Conservation (phyloP, 352 stramenopile genomes). For the Phytophthora europaea region DNA sequence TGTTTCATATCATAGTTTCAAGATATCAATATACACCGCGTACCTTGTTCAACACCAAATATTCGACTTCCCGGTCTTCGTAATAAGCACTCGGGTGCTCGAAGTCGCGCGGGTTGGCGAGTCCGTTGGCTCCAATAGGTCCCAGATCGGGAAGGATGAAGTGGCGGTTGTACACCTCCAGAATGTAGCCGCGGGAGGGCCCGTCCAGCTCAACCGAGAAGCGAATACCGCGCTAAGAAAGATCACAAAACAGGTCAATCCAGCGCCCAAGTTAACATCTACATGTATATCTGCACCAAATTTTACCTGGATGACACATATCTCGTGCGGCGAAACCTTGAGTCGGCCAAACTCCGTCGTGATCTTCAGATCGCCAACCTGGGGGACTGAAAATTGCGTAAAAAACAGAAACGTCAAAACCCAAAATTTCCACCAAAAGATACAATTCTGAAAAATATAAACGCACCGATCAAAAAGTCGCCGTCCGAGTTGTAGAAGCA, state of each 20-base stretch:
- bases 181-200: slow-evolving; percentile 93
- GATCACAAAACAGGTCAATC: neutral
- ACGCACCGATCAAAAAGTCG: slow-evolving; percentile 94
- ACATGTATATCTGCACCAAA: neutral
- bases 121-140: slow-evolving; percentile 96
- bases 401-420: neutral
- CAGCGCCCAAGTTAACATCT: neutral
- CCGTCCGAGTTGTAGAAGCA: slow-evolving; percentile 97
- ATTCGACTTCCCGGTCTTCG: slow-evolving; percentile 88
- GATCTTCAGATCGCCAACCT: slow-evolving; percentile 92
- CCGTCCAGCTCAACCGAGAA: slow-evolving; percentile 93
- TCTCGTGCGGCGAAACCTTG: slow-evolving; percentile 88
- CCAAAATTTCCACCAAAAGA: neutral
- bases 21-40: neutral
- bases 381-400: slow-evolving; percentile 73
- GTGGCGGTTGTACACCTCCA: slow-evolving; percentile 97
- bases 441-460: neutral
- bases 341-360: slow-evolving; percentile 95
- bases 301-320: slow-evolving; percentile 94
- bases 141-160: slow-evolving; percentile 96
- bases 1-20: neutral
- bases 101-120: slow-evolving; percentile 97
- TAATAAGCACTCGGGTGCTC: slow-evolving; percentile 91
- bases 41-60: slow-evolving; percentile 79
- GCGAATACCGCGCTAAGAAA: slow-evolving; percentile 87